Base-by-base conservation (phyloP, 139 green algal species). In the Closterium sp. region DNA sequence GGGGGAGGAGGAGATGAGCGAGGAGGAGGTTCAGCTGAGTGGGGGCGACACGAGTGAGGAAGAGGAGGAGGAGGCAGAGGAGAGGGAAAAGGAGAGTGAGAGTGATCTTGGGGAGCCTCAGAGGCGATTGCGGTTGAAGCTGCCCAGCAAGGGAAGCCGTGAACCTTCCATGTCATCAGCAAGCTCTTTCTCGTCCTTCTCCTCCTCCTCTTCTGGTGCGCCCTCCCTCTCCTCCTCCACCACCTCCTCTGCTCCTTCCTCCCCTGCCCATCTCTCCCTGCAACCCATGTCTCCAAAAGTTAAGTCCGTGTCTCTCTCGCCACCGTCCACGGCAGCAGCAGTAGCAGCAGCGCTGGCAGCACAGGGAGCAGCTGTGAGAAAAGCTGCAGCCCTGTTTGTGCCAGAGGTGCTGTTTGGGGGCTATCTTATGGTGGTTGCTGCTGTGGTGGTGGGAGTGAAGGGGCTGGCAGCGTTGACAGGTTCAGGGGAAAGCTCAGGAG, bases 61-160 rank as follows among this genome's bases (percentile, higher is more conserved):
- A 19, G 84, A 87, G 84, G 33, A 3, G 33, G 33, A 38, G 12
- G 33, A 87, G 12, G 33, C 84, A 66, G 33, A 34, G 84, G 86
- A 89, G 86, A 34, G 86, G 12, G 86, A 32, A 55, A 84, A n/a
- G 30, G 86, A 89, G 86, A 89, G 86, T 43, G 86, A 89, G 86
- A 89, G 86, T 43, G 86, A 33, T 43, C 31, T 31, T 21, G 86
- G 66, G 0, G 31, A 55, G 30, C 35, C 31, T 28, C 31, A 84
- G 32, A 25, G 16, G 86, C 81, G 86, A 76, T 76, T 76, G 55
- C 55, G 55, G 55, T 19, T 19, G 55, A 76, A 76, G 55, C 55
- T 16, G 55, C 16, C 55, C 25, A 76, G 55, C 25, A 76, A 76
- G 12, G 55, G 16, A 76, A 76, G 55, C 55, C 55, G 55, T 12